Conservation (phyloP, 805 yeast species). For the Ogataea pilisensis region DNA sequence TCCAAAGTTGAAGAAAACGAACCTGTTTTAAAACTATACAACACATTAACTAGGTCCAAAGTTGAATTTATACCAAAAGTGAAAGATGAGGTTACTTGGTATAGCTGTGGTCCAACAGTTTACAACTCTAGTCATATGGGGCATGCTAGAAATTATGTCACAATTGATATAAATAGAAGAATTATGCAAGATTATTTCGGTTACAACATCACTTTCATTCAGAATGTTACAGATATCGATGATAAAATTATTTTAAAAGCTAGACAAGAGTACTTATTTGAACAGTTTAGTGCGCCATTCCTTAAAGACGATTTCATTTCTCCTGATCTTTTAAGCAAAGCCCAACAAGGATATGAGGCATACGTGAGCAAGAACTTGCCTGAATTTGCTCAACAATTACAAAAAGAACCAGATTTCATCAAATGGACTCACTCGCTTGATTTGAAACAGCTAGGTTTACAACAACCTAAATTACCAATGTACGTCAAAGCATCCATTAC, state of each 20-base stretch:
- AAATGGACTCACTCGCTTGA: slow-evolving; percentile 52
- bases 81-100: slow-evolving; percentile 78
- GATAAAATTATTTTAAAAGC: slow-evolving; percentile 95
- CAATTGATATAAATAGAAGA: slow-evolving; percentile 90
- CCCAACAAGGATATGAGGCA: slow-evolving; percentile 39
- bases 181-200: slow-evolving; percentile 88
- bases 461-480: slow-evolving; percentile 86
- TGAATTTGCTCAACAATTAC: slow-evolving; percentile 27
- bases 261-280: slow-evolving; percentile 80
- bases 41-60: slow-evolving; percentile 79
- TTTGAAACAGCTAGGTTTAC: slow-evolving; percentile 43
- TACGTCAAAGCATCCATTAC: slow-evolving; percentile 56
- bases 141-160: slow-evolving; percentile 94
- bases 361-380: slow-evolving; percentile 57
- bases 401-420: slow-evolving; percentile 36
- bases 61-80: slow-evolving; percentile 70
- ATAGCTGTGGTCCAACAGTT: slow-evolving; percentile 98
- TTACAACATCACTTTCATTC: slow-evolving; percentile 81
- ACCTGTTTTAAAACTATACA: slow-evolving; percentile 62
- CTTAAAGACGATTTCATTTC: slow-evolving; percentile 27
- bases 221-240: slow-evolving; percentile 98
- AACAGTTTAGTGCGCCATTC: slow-evolving; percentile 42
- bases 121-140: slow-evolving; percentile 98
- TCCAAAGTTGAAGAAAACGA: slow-evolving; percentile 8
- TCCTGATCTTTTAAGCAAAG: slow-evolving; percentile 35